Conservation (phyloP, 805 yeast genomes). For the Metschnikowia kofuensis region DNA sequence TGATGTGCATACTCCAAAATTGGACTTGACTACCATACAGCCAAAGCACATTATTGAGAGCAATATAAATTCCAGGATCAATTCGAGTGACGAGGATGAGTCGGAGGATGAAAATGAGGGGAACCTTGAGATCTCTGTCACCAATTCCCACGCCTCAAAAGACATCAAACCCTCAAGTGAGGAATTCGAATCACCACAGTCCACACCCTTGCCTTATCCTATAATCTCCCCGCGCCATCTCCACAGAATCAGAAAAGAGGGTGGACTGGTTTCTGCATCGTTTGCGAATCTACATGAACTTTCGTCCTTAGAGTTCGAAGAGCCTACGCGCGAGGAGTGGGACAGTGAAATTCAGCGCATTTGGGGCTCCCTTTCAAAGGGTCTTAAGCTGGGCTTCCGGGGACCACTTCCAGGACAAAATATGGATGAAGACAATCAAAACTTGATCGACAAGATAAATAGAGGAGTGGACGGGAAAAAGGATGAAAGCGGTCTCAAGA, state of each 20-base stretch:
- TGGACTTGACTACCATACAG: conserved; percentile 31
- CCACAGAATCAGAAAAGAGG: conserved; percentile 18
- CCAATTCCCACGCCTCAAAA: conserved; percentile 5
- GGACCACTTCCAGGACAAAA: conserved; percentile 70
- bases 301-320: conserved; percentile 23
- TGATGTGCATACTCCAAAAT: conserved; percentile 27
- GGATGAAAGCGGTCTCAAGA: conserved; percentile 58
- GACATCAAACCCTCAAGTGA: not conserved
- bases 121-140: conserved; percentile 14
- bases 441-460: conserved; percentile 63
- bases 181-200: conserved; percentile 11
- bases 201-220: conserved; percentile 23
- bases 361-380: conserved; percentile 60
- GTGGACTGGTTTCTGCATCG: conserved; percentile 22
- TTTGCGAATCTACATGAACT: conserved; percentile 28
- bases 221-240: conserved; percentile 29
- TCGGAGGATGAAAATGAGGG: conserved; percentile 11
- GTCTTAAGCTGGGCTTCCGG: conserved; percentile 61
- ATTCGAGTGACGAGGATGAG: conserved; percentile 17
- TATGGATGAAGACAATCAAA: conserved; percentile 52
- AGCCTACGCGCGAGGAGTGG: conserved; percentile 68
- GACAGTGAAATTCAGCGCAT: conserved; percentile 55
- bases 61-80: conserved; percentile 16
- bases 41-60: conserved; percentile 24
- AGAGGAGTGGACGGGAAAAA: conserved; percentile 83